Evolutionary conservation across 148 eudicot species (phyloP), one percentile per base, ranked within the genome.

Genomic region (Fagopyrum esculentum): DNA sequence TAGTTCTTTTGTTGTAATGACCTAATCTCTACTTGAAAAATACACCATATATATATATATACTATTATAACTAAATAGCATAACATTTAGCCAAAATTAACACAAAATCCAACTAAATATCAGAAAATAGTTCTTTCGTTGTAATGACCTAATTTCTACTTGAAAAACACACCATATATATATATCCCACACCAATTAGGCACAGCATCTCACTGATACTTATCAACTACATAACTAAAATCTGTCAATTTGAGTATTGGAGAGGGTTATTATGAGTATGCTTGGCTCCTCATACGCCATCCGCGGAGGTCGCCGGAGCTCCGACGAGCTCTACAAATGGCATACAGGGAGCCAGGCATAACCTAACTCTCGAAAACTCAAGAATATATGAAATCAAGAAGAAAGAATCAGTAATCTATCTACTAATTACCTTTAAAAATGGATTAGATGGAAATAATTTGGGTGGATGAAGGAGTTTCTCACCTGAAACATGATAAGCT

Each of bases 341-440:
- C 85, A 83, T 83, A 83, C 85, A 83, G 85, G 85, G 85, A 83
- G 85, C 85, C 85, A 83, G 85, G 85, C 85, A 83, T 83, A 83
- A 64, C 12, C 40, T 35, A 35, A 35, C 40, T 35, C 40, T 35
- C 40, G 3, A 35, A 35, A 35, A 35, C 40, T 35, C 40, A 35
- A 35, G 40, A 35, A 35, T 0, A 35, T 35, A 35, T 35, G 40
- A 35, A 35, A 35, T 35, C 1, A 35, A 35, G 2, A 35, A 35
- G 40, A 2, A 35, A 22, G 26, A 35, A 35, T 35, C 0, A 35
- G 40, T 35, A 35, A 35, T 35, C 40, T 1, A 35, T 35, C 40
- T 35, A 35, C 40, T 35, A 35, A 35, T 35, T 35, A 35, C 40
- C 40, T 35, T 30, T 35, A 35, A 35, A 35, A 35, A 35, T 35